Evolutionary conservation across 306 rosid species (phyloP), one percentile per base, ranked within the genome.

Genomic region (Dryas alaskensis): DNA sequence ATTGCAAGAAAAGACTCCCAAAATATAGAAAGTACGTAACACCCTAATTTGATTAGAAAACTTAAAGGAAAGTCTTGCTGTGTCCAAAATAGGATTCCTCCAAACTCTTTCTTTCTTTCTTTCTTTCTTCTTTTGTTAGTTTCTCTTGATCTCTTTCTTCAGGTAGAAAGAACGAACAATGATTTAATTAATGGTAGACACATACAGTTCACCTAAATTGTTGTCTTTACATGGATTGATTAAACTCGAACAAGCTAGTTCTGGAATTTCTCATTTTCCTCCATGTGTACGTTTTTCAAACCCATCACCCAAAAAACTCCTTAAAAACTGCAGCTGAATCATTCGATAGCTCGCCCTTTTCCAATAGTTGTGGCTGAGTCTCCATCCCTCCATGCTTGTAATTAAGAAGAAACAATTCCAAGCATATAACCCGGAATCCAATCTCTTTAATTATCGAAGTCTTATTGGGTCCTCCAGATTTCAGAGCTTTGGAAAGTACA

Each of bases 201-300:
- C 75, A 67, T 79, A 82, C 14, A 82, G 63, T 61, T 1, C 12
- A 3, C 4, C 52, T 43, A 79, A 16, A 47, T 14, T 1, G 25
- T 44, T 4, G 8, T 13, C n/a, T 39, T 61, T 5, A 0, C 8
- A 51, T 50, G 77, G 22, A 19, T 19, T 19, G 77, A n/a, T 9
- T 53, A 54, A 70, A 79, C 19, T 66, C 45, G 25, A 79, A 83
- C 16, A 61, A 19, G 22, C 22, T 19, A 13, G 40, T 19, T 4
- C 44, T 68, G 81, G 19, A 83, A 47, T 22, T 75, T 43, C 48
- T 75, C 73, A 62, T 76, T 83, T 75, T 27, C 73, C 78, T 12
- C 22, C 73, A 79, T 39, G 52, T 59, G n/a, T n/a, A n/a, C n/a
- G 76, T 22, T 0, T 5, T 16, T 60, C 13, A 27, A 72, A 27